These are phyloP conservation scores for Sporisorium reilianum DNA, from an alignment of 1,284 basidiomycete species.

Conservation along the genomic window DNA sequence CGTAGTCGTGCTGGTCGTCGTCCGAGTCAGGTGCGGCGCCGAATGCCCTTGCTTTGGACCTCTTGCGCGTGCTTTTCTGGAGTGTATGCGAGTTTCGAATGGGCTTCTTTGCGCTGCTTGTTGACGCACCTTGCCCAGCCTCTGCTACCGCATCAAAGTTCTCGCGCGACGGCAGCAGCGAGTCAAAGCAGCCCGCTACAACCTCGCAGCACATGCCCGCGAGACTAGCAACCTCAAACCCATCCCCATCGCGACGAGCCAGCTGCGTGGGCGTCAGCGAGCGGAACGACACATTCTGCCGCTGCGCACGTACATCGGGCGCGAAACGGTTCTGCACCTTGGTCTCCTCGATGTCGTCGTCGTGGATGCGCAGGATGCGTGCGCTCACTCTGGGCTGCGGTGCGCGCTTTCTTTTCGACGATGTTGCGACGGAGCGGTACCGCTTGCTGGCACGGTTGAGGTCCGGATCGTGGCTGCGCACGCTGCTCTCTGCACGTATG, in stretches of 20 bases:
- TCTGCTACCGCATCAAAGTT: conserved; percentile 18
- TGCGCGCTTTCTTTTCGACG: too few relatives aligned
- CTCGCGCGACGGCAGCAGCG: conserved; percentile 33
- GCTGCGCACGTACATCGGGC: conserved; percentile 21
- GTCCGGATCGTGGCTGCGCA: conserved; percentile 39
- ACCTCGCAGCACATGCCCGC: conserved; percentile 23
- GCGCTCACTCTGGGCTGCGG: conserved; percentile 28
- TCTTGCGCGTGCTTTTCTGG: conserved; percentile 11
- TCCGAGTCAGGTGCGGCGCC: conserved; percentile 39
- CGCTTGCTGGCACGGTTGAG: conserved; percentile 31
- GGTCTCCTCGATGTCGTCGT: conserved; percentile 37
- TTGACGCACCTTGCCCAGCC: background rate
- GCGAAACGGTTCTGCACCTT: conserved; percentile 34
- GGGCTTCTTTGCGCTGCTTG: background rate
- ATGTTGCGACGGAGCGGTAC: conserved; percentile 15
- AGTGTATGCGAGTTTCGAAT: conserved; percentile 16
- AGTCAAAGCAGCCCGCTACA: conserved; percentile 32
- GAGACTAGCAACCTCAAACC: conserved; percentile 25
- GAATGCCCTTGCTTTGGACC: conserved; percentile 24
- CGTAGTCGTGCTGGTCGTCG: conserved; percentile 36
- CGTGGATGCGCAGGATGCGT: conserved; percentile 30
- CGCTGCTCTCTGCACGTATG: conserved; percentile 31
- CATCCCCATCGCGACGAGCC: conserved; percentile 22
- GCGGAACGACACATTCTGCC: conserved; percentile 34
- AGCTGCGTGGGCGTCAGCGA: conserved; percentile 22